These are phyloP conservation scores for Pelargonium cotyledonis DNA, from an alignment of 441 rosid species.

Conservation along the genomic window DNA sequence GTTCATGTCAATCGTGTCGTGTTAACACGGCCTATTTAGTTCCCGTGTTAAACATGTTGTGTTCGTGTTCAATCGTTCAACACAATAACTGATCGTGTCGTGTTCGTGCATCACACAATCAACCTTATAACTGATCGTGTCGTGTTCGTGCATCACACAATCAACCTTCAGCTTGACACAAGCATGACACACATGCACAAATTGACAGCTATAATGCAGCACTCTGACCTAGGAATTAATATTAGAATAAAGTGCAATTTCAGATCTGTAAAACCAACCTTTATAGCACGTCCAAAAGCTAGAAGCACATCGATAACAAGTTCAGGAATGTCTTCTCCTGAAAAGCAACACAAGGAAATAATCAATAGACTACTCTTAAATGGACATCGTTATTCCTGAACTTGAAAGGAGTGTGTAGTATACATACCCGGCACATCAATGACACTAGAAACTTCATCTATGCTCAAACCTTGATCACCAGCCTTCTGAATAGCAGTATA, in stretches of 20 bases:
- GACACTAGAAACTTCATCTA: slow-evolving; percentile 50
- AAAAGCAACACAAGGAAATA: slow-evolving; percentile 25
- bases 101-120: too few relatives aligned
- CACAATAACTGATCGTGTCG: too few relatives aligned
- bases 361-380: slow-evolving; percentile 13
- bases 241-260: slow-evolving; percentile 11
- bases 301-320: slow-evolving; percentile 62
- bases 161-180: too few relatives aligned
- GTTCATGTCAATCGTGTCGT: too few relatives aligned
- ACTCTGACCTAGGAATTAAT: slow-evolving; percentile 6
- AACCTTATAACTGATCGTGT: too few relatives aligned
- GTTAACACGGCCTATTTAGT: too few relatives aligned
- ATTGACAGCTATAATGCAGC: not conserved
- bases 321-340: slow-evolving; percentile 47
- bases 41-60: too few relatives aligned
- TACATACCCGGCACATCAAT: slow-evolving; percentile 39
- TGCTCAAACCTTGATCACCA: slow-evolving; percentile 86
- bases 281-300: slow-evolving; percentile 69
- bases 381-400: slow-evolving; percentile 12
- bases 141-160: too few relatives aligned
- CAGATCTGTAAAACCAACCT: slow-evolving; percentile 44
- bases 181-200: not conserved
- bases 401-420: not conserved
- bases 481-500: slow-evolving; percentile 65
- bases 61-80: too few relatives aligned